Conservation (phyloP, 352 stramenopile species). For the Phytophthora uliginosa region DNA sequence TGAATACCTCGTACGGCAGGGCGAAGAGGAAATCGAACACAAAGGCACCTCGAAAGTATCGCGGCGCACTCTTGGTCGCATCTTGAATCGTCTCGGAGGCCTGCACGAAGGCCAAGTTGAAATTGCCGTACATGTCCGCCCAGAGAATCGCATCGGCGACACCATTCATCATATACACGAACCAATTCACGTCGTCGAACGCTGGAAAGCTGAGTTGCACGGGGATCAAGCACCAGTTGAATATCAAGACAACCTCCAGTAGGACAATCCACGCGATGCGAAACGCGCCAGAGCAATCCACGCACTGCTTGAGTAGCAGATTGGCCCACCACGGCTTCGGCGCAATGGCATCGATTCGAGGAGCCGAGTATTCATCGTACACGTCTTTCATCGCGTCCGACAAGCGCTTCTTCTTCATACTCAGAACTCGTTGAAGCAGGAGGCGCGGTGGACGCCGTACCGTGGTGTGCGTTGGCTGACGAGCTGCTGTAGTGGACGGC, state of each 20-base stretch:
- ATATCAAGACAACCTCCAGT: slow-evolving; percentile 44
- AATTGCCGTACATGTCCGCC: slow-evolving; percentile 56
- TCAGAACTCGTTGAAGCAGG: slow-evolving; percentile 40
- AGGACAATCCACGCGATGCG: slow-evolving; percentile 28
- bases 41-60: slow-evolving; percentile 40
- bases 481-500: not conserved
- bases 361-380: slow-evolving; percentile 22
- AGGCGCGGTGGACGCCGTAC: slow-evolving; percentile 19
- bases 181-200: slow-evolving; percentile 29
- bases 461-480: not conserved
- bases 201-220: slow-evolving; percentile 54
- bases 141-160: slow-evolving; percentile 46
- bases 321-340: slow-evolving; percentile 19
- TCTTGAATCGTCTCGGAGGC: slow-evolving; percentile 42
- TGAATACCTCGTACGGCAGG: slow-evolving; percentile 48
- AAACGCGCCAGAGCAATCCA: slow-evolving; percentile 17
- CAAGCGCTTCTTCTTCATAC: slow-evolving; percentile 17
- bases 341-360: not conserved
- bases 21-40: slow-evolving; percentile 44
- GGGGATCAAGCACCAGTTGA: slow-evolving; percentile 55
- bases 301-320: slow-evolving; percentile 21
- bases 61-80: slow-evolving; percentile 31
- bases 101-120: slow-evolving; percentile 42
- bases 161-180: slow-evolving; percentile 33
- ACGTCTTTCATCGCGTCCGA: slow-evolving; percentile 23